Conservation (phyloP, 805 yeast species). For the Pichia deserticola region DNA sequence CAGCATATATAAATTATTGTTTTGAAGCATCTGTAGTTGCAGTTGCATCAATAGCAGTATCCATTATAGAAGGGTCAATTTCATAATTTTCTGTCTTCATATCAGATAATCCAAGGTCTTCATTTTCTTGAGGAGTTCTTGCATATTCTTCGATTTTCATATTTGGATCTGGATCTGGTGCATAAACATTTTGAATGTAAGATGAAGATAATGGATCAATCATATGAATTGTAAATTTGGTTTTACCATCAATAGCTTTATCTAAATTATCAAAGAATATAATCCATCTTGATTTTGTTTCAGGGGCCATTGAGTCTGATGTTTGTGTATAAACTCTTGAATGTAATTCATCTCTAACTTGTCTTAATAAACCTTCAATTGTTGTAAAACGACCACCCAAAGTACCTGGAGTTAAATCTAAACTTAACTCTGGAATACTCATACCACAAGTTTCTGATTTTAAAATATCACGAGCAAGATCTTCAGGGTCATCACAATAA, state of each 20-base stretch:
- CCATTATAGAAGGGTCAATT: not conserved
- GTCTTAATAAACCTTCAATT: conserved; percentile 83
- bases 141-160: conserved; percentile 88
- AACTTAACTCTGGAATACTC: conserved; percentile 75
- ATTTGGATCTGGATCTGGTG: conserved; percentile 96
- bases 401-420: conserved; percentile 93
- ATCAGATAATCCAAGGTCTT: conserved; percentile 75
- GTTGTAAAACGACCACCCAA: conserved; percentile 98
- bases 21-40: not conserved
- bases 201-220: conserved; percentile 94
- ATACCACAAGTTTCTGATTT: conserved; percentile 92
- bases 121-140: conserved; percentile 84
- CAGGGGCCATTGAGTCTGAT: conserved; percentile 84
- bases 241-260: conserved; percentile 73
- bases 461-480: conserved; percentile 86
- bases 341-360: conserved; percentile 85
- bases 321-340: conserved; percentile 77
- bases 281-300: conserved; percentile 75
- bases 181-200: conserved; percentile 95
- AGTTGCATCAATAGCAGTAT: too few relatives aligned
- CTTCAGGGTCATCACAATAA: conserved; percentile 80
- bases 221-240: conserved; percentile 78
- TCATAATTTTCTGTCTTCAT: conserved; percentile 23
- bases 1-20: not conserved
- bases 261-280: conserved; percentile 66